phyloP scores from a whole-genome alignment of 768 basidiomycete species.

The Xanthoconium stramineum region DNA sequence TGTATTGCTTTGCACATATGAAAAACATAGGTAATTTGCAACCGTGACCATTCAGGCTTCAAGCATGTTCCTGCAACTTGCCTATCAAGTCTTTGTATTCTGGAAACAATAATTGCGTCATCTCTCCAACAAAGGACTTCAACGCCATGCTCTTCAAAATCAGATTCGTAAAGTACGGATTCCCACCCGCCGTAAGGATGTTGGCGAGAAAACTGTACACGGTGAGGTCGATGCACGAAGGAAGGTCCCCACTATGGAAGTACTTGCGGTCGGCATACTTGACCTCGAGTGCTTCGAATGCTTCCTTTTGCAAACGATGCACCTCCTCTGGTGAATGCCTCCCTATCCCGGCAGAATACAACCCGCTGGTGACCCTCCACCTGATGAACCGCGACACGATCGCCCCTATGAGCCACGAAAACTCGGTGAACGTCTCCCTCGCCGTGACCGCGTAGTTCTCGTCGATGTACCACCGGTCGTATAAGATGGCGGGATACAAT shows the following conservation, averaged over 20 bases:
- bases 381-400: slow-evolving; percentile 22
- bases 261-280: slow-evolving; percentile 24
- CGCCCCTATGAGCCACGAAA: slow-evolving; percentile 18
- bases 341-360: slow-evolving; percentile 28
- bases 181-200: slow-evolving; percentile 15
- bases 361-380: slow-evolving; percentile 12
- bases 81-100: slow-evolving; percentile 23
- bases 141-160: slow-evolving; percentile 20
- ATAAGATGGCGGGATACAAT: slow-evolving; percentile 28
- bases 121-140: slow-evolving; percentile 18
- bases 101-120: slow-evolving; percentile 28
- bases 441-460: slow-evolving; percentile 21
- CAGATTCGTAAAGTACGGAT: slow-evolving; percentile 27
- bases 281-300: slow-evolving; percentile 28
- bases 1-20: too few species aligned
- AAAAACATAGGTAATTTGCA: too few species aligned
- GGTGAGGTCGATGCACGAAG: slow-evolving; percentile 30
- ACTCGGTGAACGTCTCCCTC: slow-evolving; percentile 12
- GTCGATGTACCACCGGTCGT: slow-evolving; percentile 31
- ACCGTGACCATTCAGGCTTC: too few species aligned
- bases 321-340: slow-evolving; percentile 34
- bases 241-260: slow-evolving; percentile 25
- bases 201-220: slow-evolving; percentile 34
- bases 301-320: slow-evolving; percentile 28
- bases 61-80: slow-evolving; percentile 7